These are phyloP conservation scores for Paralagenidium karlingii DNA, from an alignment of 352 stramenopile species.

Conservation along the genomic window DNA sequence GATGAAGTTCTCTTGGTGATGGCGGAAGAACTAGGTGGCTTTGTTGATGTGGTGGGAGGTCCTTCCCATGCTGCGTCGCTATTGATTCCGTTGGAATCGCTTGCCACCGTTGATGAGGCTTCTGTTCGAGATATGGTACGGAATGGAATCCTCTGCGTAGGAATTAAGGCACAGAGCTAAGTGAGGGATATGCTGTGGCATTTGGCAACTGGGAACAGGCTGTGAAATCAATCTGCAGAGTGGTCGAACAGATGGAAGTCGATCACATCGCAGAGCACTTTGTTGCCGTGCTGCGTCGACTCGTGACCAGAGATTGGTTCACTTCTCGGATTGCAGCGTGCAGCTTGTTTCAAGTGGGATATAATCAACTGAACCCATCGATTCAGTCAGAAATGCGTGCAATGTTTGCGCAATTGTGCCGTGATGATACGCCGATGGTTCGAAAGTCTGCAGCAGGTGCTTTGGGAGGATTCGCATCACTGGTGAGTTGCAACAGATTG, in stretches of 20 bases:
- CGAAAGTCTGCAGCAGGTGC: conserved; percentile 83
- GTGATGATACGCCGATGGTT: conserved; percentile 97
- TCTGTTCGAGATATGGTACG: conserved; percentile 85
- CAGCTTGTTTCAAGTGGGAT: conserved; percentile 70
- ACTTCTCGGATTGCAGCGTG: conserved; percentile 79
- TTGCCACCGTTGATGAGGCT: conserved; percentile 91
- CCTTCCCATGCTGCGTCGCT: conserved; percentile 77
- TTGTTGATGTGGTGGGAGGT: conserved; percentile 88
- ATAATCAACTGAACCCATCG: conserved; percentile 31
- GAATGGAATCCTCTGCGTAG: neutral
- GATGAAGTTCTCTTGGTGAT: conserved; percentile 95
- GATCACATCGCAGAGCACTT: conserved; percentile 86
- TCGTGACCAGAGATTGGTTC: conserved; percentile 95
- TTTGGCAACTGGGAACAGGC: too few relatives aligned
- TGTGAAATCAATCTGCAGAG: conserved; percentile 77
- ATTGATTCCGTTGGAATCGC: conserved; percentile 89
- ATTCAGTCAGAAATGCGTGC: conserved; percentile 72
- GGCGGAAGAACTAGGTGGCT: conserved; percentile 86
- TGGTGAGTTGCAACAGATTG: conserved; percentile 13
- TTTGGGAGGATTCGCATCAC: conserved; percentile 78
- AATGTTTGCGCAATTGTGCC: conserved; percentile 91
- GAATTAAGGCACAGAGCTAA: too few relatives aligned
- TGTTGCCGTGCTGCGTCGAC: conserved; percentile 85
- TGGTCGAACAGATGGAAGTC: conserved; percentile 79
- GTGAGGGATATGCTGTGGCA: neutral